Conservation (phyloP, 441 rosid species). For the Adansonia rubrostipa region DNA sequence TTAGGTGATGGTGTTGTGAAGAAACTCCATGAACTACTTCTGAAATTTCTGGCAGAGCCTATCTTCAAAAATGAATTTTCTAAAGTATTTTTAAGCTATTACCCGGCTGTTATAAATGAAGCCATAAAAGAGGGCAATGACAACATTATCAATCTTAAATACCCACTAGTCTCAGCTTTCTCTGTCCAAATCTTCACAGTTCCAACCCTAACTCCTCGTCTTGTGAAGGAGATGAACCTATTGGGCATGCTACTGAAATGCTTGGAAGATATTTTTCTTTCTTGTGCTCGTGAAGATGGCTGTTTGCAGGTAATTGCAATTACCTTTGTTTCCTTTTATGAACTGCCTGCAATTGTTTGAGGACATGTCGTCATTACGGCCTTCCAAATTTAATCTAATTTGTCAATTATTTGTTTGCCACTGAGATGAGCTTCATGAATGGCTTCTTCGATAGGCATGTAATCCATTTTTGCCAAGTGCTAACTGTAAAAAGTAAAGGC, state of each 20-base stretch:
- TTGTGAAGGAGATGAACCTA: conserved; percentile 89
- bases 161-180: conserved; percentile 68
- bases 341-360: not conserved
- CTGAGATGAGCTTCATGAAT: conserved; percentile 16
- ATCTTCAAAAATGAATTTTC: conserved; percentile 90
- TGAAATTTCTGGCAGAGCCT: conserved; percentile 93
- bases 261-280: conserved; percentile 65
- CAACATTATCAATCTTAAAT: conserved; percentile 52
- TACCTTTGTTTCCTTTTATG: not conserved
- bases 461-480: conserved; percentile 2
- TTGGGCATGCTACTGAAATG: conserved; percentile 76
- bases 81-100: conserved; percentile 78
- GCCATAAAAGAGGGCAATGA: conserved; percentile 62
- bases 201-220: conserved; percentile 85
- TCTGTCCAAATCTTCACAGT: conserved; percentile 98
- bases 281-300: conserved; percentile 82
- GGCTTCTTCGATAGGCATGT: conserved; percentile 3
- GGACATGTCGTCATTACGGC: not conserved
- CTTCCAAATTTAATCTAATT: conserved; percentile 13
- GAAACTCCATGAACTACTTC: conserved; percentile 82
- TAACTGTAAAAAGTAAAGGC: conserved; percentile 11
- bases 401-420: not conserved
- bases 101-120: conserved; percentile 71
- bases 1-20: conserved; percentile 50
- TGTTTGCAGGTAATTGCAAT: conserved; percentile 62